Evolutionary conservation across 2,329 filamentous ascomycete species (phyloP).

Genomic region (Diaporthe velutina): DNA sequence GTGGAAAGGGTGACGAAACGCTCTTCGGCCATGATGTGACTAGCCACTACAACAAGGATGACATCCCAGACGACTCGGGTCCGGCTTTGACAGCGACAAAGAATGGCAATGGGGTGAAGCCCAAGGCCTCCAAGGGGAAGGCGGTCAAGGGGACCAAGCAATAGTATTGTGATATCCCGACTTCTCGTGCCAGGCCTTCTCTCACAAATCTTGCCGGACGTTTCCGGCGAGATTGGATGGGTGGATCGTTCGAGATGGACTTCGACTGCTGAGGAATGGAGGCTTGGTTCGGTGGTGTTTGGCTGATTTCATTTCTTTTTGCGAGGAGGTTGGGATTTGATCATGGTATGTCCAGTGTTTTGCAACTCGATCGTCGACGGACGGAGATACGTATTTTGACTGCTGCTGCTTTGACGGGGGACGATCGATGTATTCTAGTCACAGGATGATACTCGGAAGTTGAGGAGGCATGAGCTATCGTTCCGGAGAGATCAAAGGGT

Average conservation of each 20-base stretch:
- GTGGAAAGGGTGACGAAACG: conserved; percentile 85
- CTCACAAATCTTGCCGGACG: conserved; percentile 30
- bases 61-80: conserved; percentile 45
- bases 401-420: conserved; percentile 2
- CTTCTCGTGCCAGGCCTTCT: conserved; percentile 18
- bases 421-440: conserved; percentile 1
- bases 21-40: conserved; percentile 76
- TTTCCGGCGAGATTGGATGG: conserved; percentile 35
- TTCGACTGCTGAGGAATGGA: conserved; percentile 32
- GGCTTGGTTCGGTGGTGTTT: background rate
- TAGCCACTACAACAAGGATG: conserved; percentile 62
- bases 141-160: conserved; percentile 37
- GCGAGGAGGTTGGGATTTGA: background rate
- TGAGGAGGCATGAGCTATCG: background rate
- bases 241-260: conserved; percentile 38
- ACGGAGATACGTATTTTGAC: background rate
- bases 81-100: conserved; percentile 44
- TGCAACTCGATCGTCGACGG: background rate
- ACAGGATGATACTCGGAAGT: background rate
- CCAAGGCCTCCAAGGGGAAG: conserved; percentile 35
- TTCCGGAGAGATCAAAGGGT: background rate
- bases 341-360: background rate
- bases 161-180: conserved; percentile 36
- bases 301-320: background rate
- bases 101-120: conserved; percentile 34